Base-by-base conservation (phyloP, 352 stramenopile species). In the Phytophthora kernoviae region DNA sequence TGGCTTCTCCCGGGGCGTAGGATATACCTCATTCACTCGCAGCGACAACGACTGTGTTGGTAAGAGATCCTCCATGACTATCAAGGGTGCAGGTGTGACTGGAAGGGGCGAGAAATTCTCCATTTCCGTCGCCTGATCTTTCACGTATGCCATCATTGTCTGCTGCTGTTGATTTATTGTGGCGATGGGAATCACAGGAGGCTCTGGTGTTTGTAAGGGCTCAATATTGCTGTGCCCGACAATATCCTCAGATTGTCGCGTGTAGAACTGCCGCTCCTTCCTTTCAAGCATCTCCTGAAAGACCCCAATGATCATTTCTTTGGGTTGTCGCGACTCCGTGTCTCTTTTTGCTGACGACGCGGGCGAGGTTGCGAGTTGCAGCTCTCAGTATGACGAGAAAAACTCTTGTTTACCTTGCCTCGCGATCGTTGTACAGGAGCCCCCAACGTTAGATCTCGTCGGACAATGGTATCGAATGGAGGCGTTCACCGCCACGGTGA, bases 401-500 rank as follows among this genome's bases (percentile, higher is more conserved):
- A 20, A 10, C 27, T 33, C 2, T 57, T 20, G 4, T 22, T 21
- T 37, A n/a, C 30, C 15, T 64, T 52, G 0, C 2, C n/a, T 5
- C 41, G 27, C 6, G 17, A n/a, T 5, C 48, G 14, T 10, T 46
- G 24, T 20, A 20, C 22, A 6, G 15, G 0, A 15, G n/a, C 46
- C 20, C 1, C 18, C 37, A 33, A 14, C 48, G 10, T 1, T 39
- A 10, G 2, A 2, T 18, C 58, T 54, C 24, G 55, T 17, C 10
- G 63, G 60, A 10, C 48, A 56, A 56, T 87, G 71, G 6, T 78
- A 78, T 10, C 79, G 64, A 27, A 90, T 90, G 10, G 80, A 77
- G 32, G 75, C 77, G 24, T 88, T 80, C 27, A 90, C 44, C 20
- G 77, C 79, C 21, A 90, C 47, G 2, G 61, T 66, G 36, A 87